Evolutionary conservation across 75 land plant genomes (phyloP), one percentile per base, ranked within the genome.

Genomic region (Picea sitchensis): DNA sequence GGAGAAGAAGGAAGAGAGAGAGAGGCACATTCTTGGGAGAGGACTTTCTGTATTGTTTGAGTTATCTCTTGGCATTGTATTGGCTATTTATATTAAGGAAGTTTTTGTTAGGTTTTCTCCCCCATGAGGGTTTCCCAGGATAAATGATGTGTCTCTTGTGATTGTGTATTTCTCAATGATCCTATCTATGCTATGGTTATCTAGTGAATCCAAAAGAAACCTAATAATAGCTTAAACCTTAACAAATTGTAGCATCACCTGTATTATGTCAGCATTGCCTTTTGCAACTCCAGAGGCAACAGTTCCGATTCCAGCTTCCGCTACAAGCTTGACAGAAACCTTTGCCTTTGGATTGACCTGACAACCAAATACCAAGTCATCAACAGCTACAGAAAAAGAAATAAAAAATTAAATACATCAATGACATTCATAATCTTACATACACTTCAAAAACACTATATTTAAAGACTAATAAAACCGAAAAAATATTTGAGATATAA

Each of bases 261-360:
- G 99, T 82, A 97, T 92, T 56, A 97, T 84, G 81, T 98, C 99
- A 64, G 99, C 99, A 89, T 98, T 95, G 31, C 97, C 98, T 87
- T 98, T 98, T 3, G 98, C 94, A 79, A 98, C 99, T 36, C 99
- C 99, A 82, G 97, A 92, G 65, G 99, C 99, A 61, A 98, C 98
- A 57, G 98, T 95, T 38, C 99, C 99, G 76, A 98, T 95, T 73
- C 99, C 99, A 80, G 96, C 96, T 88, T 98, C 98, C 69, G 98
- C 94, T 17, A 98, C 99, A 76, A 98, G 91, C 87, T 98, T 98
- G 54, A 98, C 99, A 63, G 98, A 95, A 23, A 98, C 98, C 84
- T 95, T 95, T 20, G 99, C 99, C 73, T 76, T 90, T 14, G 99
- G 99, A 62, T 98, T 98, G 61, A 95, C 90, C 98, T 98, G 85